Conservation (phyloP, 1,139 yeast genomes). For the Suhomyces panamericanus region DNA sequence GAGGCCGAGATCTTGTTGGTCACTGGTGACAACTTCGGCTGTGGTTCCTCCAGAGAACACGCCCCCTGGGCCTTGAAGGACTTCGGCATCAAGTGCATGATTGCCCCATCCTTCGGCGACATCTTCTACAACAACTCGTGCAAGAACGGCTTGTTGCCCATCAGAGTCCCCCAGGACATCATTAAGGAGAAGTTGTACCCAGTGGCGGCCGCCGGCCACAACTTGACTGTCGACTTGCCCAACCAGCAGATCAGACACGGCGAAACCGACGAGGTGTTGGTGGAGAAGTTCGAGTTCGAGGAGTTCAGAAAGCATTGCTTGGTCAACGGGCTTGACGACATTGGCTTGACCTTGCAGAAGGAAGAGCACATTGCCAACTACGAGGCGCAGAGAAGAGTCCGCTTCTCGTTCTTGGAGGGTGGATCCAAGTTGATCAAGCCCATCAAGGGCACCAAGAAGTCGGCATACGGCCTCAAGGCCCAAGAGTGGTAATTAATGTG, state of each 20-base stretch:
- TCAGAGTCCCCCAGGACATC: constrained; percentile 75
- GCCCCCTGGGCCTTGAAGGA: constrained; percentile 99
- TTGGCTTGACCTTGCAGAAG: constrained; percentile 91
- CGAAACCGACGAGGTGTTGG: constrained; percentile 68
- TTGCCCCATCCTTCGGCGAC: constrained; percentile 98
- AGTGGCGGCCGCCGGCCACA: constrained; percentile 69
- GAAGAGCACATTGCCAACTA: constrained; percentile 71
- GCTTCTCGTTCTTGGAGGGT: constrained; percentile 89
- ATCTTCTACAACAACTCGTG: constrained; percentile 95
- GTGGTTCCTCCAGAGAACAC: constrained; percentile 98
- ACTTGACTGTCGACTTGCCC: constrained; percentile 79
- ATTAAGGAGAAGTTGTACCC: constrained; percentile 75
- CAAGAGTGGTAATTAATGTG: constrained; percentile 65
- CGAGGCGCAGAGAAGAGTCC: constrained; percentile 73
- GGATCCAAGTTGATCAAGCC: constrained; percentile 71
- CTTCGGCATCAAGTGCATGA: constrained; percentile 91
- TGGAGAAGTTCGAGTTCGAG: constrained; percentile 84
- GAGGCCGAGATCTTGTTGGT: constrained; percentile 81
- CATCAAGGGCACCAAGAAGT: constrained; percentile 66
- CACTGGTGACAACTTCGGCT: constrained; percentile 96
- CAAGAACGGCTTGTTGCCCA: constrained; percentile 92
- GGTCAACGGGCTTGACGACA: constrained; percentile 92
- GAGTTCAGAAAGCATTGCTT: constrained; percentile 92
- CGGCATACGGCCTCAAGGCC: constrained; percentile 65
- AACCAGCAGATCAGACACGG: constrained; percentile 73